These are phyloP conservation scores for Peterozyma xylosa DNA, from an alignment of 805 yeast species.

Conservation along the genomic window DNA sequence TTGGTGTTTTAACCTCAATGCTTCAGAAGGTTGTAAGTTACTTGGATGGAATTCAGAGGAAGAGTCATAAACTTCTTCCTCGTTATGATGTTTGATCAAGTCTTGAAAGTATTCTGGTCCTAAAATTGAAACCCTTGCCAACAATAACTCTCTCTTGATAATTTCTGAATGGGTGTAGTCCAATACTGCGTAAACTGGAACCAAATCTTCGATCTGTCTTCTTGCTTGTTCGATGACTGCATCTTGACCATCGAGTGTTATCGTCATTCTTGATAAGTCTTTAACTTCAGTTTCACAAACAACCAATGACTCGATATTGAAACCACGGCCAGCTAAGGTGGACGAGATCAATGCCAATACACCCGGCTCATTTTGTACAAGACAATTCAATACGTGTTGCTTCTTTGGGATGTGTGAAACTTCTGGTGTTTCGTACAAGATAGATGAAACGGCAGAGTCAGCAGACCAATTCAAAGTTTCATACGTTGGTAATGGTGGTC, in stretches of 20 bases:
- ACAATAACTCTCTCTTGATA: slow-evolving; percentile 81
- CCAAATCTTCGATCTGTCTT: slow-evolving; percentile 95
- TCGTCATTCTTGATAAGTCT: slow-evolving; percentile 95
- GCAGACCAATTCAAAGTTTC: slow-evolving; percentile 95
- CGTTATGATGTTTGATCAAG: slow-evolving; percentile 76
- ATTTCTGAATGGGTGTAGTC: slow-evolving; percentile 89
- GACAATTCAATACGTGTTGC: slow-evolving; percentile 89
- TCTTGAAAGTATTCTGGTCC: slow-evolving; percentile 99
- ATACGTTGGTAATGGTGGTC: slow-evolving; percentile 88
- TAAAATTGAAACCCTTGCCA: slow-evolving; percentile 85
- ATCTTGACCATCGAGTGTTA: slow-evolving; percentile 88
- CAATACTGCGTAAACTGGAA: slow-evolving; percentile 95
- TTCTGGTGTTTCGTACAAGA: slow-evolving; percentile 83
- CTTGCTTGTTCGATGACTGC: slow-evolving; percentile 97
- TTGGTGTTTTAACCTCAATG: slow-evolving; percentile 86
- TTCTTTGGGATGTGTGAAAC: slow-evolving; percentile 56
- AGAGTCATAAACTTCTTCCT: slow-evolving; percentile 32
- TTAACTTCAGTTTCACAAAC: slow-evolving; percentile 95
- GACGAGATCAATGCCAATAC: slow-evolving; percentile 90
- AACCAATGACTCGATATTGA: slow-evolving; percentile 94
- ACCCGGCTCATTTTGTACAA: slow-evolving; percentile 98
- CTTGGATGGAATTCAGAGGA: slow-evolving; percentile 72
- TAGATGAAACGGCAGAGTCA: slow-evolving; percentile 93
- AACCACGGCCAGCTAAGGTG: slow-evolving; percentile 95
- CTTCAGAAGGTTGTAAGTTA: slow-evolving; percentile 84